Evolutionary conservation across 345 rosid species (phyloP), one percentile per base, ranked within the genome.

Genomic region (Camelina hispida): DNA sequence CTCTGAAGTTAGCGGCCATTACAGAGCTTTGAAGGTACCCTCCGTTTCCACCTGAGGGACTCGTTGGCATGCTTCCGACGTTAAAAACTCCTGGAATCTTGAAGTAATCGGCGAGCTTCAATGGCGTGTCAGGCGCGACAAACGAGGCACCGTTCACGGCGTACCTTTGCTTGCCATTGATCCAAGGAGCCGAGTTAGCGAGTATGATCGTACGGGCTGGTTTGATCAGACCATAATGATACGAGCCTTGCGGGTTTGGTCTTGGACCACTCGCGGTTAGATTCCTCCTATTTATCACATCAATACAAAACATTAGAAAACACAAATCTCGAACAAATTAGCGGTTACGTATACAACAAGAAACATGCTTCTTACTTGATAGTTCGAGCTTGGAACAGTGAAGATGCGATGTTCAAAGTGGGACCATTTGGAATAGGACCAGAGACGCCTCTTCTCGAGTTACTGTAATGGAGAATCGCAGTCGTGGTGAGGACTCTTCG

Each of bases 231-330:
- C 99, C 99, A 53, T 95, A 95, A 71, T 95, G 97, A 83, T 92
- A 95, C 1, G 98, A 94, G 9, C 98, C 98, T 83, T 94, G 98
- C 2, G 98, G 98, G 80, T 95, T 95, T 3, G 99, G 97, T 48
- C 99, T 85, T 1, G 97, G 97, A 25, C 93, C 99, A 69, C 97
- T 95, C 11, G 99, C 97, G 0, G 99, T 90, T 54, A 95, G 84
- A 68, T 95, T 95, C 84, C 96, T 81, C 81, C 98, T 91, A 78
- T 66, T n/a, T 11, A 66, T 10, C 40, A 34, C 44, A 78, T 7
- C 64, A 78, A 22, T 6, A 66, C 64, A 51, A 16, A 57, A 6
- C 52, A 66, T 59, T 6, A 66, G 47, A 51, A 66, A 38, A 54
- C 15, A 1, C 1, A 14, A 35, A 12, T 3, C 47, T 4, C 11